phyloP scores from a whole-genome alignment of 1,284 basidiomycete genomes.

The Bjerkandera adusta region DNA sequence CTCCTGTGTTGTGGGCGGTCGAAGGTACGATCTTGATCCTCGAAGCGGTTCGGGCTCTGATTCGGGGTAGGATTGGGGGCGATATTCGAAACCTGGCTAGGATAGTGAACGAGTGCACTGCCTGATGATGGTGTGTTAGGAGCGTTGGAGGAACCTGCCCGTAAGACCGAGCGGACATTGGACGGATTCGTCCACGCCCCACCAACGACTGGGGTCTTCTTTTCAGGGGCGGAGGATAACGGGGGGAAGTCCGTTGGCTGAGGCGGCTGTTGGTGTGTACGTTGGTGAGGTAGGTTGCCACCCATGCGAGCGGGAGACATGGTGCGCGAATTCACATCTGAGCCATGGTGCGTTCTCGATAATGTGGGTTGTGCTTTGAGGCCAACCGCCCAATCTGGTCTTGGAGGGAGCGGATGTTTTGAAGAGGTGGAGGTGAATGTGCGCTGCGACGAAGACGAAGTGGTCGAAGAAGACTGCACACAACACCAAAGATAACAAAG shows the following conservation, averaged over 20 bases:
- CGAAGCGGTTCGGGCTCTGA: slow-evolving; percentile 24
- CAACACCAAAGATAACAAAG: slow-evolving; percentile 8
- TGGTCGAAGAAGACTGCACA: slow-evolving; percentile 63
- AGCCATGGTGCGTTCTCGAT: slow-evolving; percentile 40
- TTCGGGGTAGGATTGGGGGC: slow-evolving; percentile 10
- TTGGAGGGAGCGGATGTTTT: slow-evolving; percentile 73
- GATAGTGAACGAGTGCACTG: slow-evolving; percentile 39
- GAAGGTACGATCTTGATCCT: slow-evolving; percentile 48
- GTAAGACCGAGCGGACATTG: slow-evolving; percentile 51
- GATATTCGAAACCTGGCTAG: slow-evolving; percentile 22
- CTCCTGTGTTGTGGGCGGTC: slow-evolving; percentile 50
- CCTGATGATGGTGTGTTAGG: slow-evolving; percentile 20
- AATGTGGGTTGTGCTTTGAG: slow-evolving; percentile 68
- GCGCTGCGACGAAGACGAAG: slow-evolving; percentile 72
- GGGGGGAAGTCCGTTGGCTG: slow-evolving; percentile 75
- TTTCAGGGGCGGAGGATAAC: slow-evolving; percentile 49
- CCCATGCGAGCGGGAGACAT: slow-evolving; percentile 42
- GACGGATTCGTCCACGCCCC: slow-evolving; percentile 72
- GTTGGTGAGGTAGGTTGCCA: slow-evolving; percentile 20
- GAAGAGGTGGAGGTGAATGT: slow-evolving; percentile 74
- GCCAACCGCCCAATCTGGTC: slow-evolving; percentile 84
- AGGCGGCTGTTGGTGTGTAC: slow-evolving; percentile 34
- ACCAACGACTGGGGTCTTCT: slow-evolving; percentile 42
- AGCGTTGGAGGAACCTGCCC: slow-evolving; percentile 31
- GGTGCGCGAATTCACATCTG: slow-evolving; percentile 34